Base-by-base conservation (phyloP, 106 monocot species). In the Iris macrosiphon region DNA sequence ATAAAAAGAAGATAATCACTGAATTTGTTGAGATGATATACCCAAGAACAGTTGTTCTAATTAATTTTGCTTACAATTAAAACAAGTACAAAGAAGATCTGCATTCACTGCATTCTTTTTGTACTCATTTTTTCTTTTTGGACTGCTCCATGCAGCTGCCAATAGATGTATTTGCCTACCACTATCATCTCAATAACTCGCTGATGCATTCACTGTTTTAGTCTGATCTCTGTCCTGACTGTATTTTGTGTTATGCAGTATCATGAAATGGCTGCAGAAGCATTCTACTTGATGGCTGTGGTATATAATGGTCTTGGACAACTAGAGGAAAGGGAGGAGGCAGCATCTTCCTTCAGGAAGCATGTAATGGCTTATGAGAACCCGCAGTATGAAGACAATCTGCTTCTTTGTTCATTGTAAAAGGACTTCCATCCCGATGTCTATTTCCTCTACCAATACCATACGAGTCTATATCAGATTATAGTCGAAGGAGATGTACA, bases 221-320 rank as follows among this genome's bases (percentile, higher is more conserved):
- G n/a, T n/a, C n/a, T n/a, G n/a, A n/a, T n/a, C n/a, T n/a, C n/a
- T n/a, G n/a, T n/a, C n/a, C n/a, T n/a, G n/a, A n/a, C n/a, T 39
- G 3, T 37, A n/a, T n/a, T 29, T 4, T 44, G 14, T 24, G 2
- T 3, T 40, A 16, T 58, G 31, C 59, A 95, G 87, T 90, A 78
- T 75, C 75, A 91, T 45, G 85, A 89, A 75, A 77, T 83, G 75
- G 80, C 80, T 25, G 80, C 91, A 41, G 98, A 99, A 61, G 91
- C 87, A 23, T 98, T 78, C 69, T 98, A 90, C 40, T 61, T 87
- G 70, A 67, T 77, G 61, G 79, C 96, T 18, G 66, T 84, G 41
- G 64, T 87, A 3, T 78, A 81, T 30, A 64, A 91, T 67, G 64
- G 44, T 27, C 79, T 98, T 12, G 86, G 74, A 31, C 55, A 48